Base-by-base conservation (phyloP, 768 basidiomycete species). In the Cyclocybe cylindracea region DNA sequence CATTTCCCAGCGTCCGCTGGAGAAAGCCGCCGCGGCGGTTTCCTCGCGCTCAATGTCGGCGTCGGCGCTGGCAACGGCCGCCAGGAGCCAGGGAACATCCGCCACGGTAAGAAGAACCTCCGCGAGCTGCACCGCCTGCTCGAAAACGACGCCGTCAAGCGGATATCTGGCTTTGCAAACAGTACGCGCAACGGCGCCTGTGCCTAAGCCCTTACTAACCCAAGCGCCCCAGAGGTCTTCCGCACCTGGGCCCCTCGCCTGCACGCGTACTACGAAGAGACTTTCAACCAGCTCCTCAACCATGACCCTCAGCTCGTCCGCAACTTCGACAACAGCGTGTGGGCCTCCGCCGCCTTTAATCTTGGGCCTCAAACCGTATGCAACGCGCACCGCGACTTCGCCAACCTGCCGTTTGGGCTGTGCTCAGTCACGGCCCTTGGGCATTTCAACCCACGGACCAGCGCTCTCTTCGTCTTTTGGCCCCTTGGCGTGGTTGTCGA, bases 51-150 rank as follows among this genome's bases (percentile, higher is more conserved):
- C 7, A 39, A 36, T 14, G 31, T 24, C n/a, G 50, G 57, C 11
- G 51, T 58, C 4, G 55, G 50, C 7, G 39, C 40, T 32, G 57
- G 57, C 4, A 43, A 44, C 4, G 54, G 57, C 2, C 50, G 48
- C 34, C 31, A 18, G 24, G 5, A n/a, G 4, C 53, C 57, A 5
- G 38, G 40, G 2, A 58, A 54, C 32, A 49, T 58, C 2, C 11
- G 18, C 41, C 35, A 58, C 50, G 8, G 2, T 19, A 13, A 35
- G 5, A 10, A 11, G 16, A 54, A 51, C 39, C 14, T 24, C 3
- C 14, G 40, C 5, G 43, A 39, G 1, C 31, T 55, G 4, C 8
- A 51, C 4, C 16, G 52, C 8, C 41, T 58, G 7, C 29, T 47
- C n/a, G 8, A 16, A 2, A 41, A 52, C 42, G 33, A 51, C 24